Base-by-base conservation (phyloP, 1,284 basidiomycete genomes). In the Ustilago lituana region DNA sequence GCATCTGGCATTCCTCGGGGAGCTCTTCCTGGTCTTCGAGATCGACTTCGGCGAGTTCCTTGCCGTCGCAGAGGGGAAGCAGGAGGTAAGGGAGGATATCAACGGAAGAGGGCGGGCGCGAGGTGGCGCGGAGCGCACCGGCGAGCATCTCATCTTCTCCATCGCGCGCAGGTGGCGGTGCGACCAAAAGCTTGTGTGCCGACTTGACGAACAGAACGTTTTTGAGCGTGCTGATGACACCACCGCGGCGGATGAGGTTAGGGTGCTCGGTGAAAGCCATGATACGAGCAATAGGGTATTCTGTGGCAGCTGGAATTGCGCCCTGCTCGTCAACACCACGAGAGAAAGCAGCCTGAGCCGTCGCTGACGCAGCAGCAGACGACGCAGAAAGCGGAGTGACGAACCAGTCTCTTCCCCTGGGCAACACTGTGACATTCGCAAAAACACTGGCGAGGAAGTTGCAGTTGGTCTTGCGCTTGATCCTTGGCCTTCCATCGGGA, bases 21-120 rank as follows among this genome's bases (percentile, higher is more conserved):
- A 98, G 86, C 44, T 88, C 88, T 76, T 98, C 95, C 85, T 94
- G 91, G 55, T 94, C 92, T 89, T 95, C 82, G 22, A 70, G 51
- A 46, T 68, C 60, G 22, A 69, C 70, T 29, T 74, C 64, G 32
- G 63, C 47, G 40, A 76, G 55, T 40, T 98, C 95, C 82, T 97
- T 94, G 1, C 93, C 91, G 5, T 94, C 94, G 64, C 94, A 94
- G 3, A 99, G 86, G 0, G 95, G 95, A 4, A 95, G 87, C 1
- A 98, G 85, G 10, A 99, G 85, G 41, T 74, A 76, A 1, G 80
- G 79, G 15, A 82, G 61, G n/a, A 79, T 51, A 44, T 82, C 80
- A n/a, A 81, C 58, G 4, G 78, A 72, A 2, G 79, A 71, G 3
- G 71, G 62, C n/a, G 68, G 73, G 15, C 73, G 54, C 4, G 56